Evolutionary conservation across 805 yeast species (phyloP).

Genomic region (Tetrapisispora taiwanensis): DNA sequence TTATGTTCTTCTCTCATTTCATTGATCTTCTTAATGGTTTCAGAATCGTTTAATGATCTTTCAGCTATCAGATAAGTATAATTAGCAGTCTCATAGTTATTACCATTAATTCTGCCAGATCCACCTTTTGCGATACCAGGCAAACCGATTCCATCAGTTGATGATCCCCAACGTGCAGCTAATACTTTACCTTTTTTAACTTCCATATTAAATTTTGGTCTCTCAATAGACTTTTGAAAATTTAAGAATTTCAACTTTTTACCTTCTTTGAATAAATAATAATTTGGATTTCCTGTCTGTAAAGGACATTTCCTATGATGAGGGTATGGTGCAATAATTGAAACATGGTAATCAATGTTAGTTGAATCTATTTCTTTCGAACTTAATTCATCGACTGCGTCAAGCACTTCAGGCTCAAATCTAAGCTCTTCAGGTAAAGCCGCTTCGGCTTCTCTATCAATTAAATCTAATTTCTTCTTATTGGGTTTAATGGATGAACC

Average conservation of each 20-base stretch:
- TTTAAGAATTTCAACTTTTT: conserved; percentile 64
- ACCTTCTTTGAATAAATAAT: conserved; percentile 46
- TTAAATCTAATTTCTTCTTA: neutral
- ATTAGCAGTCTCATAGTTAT: conserved; percentile 58
- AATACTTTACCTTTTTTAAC: conserved; percentile 71
- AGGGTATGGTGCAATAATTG: conserved; percentile 79
- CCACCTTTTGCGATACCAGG: conserved; percentile 40
- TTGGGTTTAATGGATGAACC: conserved; percentile 33
- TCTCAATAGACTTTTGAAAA: conserved; percentile 55
- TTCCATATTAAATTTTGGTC: conserved; percentile 77
- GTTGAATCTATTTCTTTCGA: conserved; percentile 5
- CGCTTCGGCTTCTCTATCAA: conserved; percentile 31
- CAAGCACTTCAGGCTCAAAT: conserved; percentile 35
- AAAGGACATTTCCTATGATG: conserved; percentile 83
- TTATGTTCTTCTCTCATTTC: conserved; percentile 28
- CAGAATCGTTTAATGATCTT: conserved; percentile 40
- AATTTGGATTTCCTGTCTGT: conserved; percentile 65
- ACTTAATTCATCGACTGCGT: conserved; percentile 10
- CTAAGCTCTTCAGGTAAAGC: conserved; percentile 35
- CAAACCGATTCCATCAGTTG: conserved; percentile 48
- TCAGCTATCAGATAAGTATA: conserved; percentile 67
- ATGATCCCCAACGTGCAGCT: conserved; percentile 60
- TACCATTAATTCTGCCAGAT: conserved; percentile 68
- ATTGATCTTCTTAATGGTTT: conserved; percentile 35
- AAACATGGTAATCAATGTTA: conserved; percentile 41